Percentiles rank a stretch among this genome's conserved stretches.
These are phyloP conservation scores for Neofusicoccum kwambonambiense DNA, from an alignment of 2,329 filamentous ascomycete species.

Conservation along the genomic window DNA sequence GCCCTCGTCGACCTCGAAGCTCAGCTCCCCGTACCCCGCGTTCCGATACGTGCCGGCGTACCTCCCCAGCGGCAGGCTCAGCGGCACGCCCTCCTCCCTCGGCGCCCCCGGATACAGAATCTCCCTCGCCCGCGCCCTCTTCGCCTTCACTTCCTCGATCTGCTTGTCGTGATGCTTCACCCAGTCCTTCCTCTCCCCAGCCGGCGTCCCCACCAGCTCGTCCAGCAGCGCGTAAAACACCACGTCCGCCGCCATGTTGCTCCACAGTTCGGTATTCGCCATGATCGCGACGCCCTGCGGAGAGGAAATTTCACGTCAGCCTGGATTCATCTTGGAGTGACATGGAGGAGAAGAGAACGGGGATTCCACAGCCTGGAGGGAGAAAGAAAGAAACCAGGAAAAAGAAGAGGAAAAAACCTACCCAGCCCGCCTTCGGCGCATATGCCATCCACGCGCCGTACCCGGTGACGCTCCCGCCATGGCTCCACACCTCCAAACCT, in stretches of 20 bases:
- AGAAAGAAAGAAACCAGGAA: too few relatives aligned
- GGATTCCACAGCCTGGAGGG: too few relatives aligned
- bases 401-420: too few relatives aligned
- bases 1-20: background rate
- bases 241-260: background rate
- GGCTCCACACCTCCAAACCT: background rate
- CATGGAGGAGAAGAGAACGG: too few relatives aligned
- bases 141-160: background rate
- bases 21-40: slow-evolving; percentile 2
- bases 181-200: background rate
- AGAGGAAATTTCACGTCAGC: too few relatives aligned
- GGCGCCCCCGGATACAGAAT: slow-evolving; percentile 3
- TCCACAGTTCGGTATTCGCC: slow-evolving; percentile 6
- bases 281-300: background rate
- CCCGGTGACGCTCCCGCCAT: slow-evolving; percentile 9
- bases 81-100: background rate
- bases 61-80: background rate
- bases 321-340: too few relatives aligned
- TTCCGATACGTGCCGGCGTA: background rate
- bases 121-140: background rate
- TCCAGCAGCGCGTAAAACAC: background rate
- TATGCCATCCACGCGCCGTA: slow-evolving; percentile 2
- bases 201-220: background rate
- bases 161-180: background rate
- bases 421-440: background rate